Evolutionary conservation across 129 eudicot genomes (phyloP).

Genomic region (Solidago caesia): DNA sequence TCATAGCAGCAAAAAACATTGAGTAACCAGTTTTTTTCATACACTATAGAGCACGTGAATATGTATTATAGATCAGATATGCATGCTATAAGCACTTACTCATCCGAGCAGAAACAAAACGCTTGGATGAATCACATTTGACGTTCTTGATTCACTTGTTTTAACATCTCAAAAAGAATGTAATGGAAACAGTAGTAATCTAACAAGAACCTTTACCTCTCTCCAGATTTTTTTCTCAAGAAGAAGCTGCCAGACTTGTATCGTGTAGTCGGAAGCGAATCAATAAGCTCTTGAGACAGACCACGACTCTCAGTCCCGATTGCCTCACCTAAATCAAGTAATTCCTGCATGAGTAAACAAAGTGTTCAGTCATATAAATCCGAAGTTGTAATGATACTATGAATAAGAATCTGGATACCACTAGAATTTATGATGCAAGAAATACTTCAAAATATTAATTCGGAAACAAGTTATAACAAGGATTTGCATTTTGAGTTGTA

Average conservation of each 20-base stretch:
- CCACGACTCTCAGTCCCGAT: conserved; percentile 89
- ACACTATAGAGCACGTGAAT: not conserved
- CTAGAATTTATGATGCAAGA: not conserved
- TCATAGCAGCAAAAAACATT: not conserved
- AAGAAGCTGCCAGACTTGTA: conserved; percentile 75
- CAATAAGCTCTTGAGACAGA: conserved; percentile 78
- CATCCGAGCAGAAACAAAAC: not conserved
- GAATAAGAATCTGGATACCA: not conserved
- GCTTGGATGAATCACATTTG: not conserved
- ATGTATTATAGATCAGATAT: not conserved
- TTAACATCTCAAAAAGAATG: not conserved
- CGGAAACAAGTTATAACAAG: not conserved
- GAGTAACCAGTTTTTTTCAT: not conserved
- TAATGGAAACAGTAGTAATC: not conserved
- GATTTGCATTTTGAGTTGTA: too few relatives aligned
- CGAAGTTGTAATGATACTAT: not conserved
- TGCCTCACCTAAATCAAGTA: conserved; percentile 89
- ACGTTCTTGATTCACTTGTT: not conserved
- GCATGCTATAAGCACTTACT: not conserved
- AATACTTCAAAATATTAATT: not conserved
- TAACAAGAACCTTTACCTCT: conserved; percentile 42
- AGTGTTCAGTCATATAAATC: not conserved
- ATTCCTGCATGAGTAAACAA: conserved; percentile 48
- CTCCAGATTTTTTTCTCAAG: conserved; percentile 60
- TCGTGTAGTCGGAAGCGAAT: conserved; percentile 70